Evolutionary conservation across 306 rosid species (phyloP), one percentile per base, ranked within the genome.

Genomic region (Hippophae rhamnoides): DNA sequence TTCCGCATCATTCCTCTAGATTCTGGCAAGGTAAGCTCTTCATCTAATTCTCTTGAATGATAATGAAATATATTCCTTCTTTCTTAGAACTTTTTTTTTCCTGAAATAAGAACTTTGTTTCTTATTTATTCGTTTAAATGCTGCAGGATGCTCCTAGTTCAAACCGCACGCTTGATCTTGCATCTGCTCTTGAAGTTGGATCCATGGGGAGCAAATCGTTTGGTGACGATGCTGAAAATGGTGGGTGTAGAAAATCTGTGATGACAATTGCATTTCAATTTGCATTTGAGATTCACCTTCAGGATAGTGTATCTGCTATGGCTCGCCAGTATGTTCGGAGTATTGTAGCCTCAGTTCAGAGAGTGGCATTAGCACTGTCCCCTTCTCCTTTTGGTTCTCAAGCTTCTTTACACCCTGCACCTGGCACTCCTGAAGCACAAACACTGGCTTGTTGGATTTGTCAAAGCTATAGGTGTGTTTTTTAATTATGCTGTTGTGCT

Each of bases 211-310:
- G 70, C 76, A 82, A 81, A 76, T 64, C 82, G 44, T 68, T 79
- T 10, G 86, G 94, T 48, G 92, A 83, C 26, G 79, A 54, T 56
- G 68, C 84, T 62, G 83, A 81, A 13, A 73, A 77, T 49, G 73
- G 74, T 27, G 93, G 93, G 43, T 83, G 61, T 71, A 69, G 90
- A 61, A 92, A 92, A 73, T 92, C 99, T 66, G 97, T 92, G 62
- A 88, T 92, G 99, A 92, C 99, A 66, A 92, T 92, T 59, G 99
- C 99, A 43, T 92, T 92, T 81, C 99, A 92, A 69, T 88, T 92
- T 69, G 95, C 96, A 61, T 92, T 80, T 66, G 96, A 88, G 61
- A 73, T 80, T 63, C 96, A 88, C 63, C 95, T 92, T 75, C 96
- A 92, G 69, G 96, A 92, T 41, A 88, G 60, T 62, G 80, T 92